These are phyloP conservation scores for Tolypocladium guangdongense DNA, from an alignment of 2,329 filamentous ascomycete species.

Conservation along the genomic window DNA sequence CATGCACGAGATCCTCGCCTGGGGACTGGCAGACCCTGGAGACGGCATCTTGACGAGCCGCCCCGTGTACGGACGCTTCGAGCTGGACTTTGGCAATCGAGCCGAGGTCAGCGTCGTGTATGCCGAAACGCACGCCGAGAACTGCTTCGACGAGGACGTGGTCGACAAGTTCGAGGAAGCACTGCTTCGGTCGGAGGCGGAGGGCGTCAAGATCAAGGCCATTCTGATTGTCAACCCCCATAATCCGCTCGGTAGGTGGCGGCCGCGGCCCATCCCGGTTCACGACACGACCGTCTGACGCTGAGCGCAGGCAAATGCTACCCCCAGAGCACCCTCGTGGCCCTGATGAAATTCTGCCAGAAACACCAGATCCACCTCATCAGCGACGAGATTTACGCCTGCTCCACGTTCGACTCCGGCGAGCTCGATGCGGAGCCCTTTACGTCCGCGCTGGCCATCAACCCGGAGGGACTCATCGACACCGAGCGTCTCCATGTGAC, in stretches of 20 bases:
- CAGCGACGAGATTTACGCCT: constrained; percentile 48
- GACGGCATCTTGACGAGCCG: constrained; percentile 28
- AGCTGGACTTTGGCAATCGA: constrained; percentile 34
- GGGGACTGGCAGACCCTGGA: constrained; percentile 24
- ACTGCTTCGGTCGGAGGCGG: constrained; percentile 18
- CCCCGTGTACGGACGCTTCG: constrained; percentile 37
- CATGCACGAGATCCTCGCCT: constrained; percentile 28
- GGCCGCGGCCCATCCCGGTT: neutral
- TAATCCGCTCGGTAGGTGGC: constrained; percentile 34
- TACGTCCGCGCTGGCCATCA: constrained; percentile 37
- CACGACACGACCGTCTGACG: neutral
- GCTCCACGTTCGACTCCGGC: constrained; percentile 33
- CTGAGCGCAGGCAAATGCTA: constrained; percentile 27
- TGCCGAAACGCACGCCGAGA: constrained; percentile 28
- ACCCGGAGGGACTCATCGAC: constrained; percentile 31
- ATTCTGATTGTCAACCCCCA: constrained; percentile 42
- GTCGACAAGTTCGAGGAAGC: constrained; percentile 35
- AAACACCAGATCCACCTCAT: constrained; percentile 40
- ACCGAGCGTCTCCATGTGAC: constrained; percentile 37
- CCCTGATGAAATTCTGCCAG: constrained; percentile 37
- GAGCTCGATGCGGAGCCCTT: constrained; percentile 24
- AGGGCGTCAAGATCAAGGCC: constrained; percentile 29
- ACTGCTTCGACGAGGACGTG: constrained; percentile 31
- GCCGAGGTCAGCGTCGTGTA: constrained; percentile 33
- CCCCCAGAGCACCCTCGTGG: constrained; percentile 27